phyloP scores from a whole-genome alignment of 2,329 filamentous ascomycete genomes.

The Ceratocystis cubensis region DNA sequence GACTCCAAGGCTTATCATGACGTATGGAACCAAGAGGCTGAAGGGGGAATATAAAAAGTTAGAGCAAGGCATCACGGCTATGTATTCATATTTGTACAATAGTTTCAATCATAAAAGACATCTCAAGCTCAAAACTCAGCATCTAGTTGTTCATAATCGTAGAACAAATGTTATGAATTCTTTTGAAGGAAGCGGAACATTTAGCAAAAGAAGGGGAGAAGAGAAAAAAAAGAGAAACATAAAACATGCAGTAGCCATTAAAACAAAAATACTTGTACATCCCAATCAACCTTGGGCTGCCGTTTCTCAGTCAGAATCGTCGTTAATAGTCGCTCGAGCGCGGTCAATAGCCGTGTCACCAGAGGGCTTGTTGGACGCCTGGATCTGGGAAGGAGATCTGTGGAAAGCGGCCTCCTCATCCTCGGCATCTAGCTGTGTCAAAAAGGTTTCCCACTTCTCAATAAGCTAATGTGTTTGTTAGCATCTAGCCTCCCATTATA shows the following conservation, averaged over 20 bases:
- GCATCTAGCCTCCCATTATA: too few species aligned
- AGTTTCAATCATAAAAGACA: constrained; percentile 4
- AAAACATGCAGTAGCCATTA: constrained; percentile 14
- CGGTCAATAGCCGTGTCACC: constrained; percentile 50
- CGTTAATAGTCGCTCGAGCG: constrained; percentile 45
- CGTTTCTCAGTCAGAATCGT: constrained; percentile 43
- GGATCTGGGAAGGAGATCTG: constrained; percentile 46
- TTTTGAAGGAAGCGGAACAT: background rate
- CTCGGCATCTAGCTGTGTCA: constrained; percentile 89
- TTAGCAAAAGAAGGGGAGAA: background rate
- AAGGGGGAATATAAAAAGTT: background rate
- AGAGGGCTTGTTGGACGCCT: constrained; percentile 36
- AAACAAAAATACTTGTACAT: background rate
- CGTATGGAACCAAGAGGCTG: background rate
- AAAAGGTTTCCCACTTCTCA: constrained; percentile 96
- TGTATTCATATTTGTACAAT: constrained; percentile 18
- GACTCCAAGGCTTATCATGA: background rate
- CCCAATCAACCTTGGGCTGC: background rate
- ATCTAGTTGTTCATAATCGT: too few species aligned
- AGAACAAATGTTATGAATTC: too few species aligned
- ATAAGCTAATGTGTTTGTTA: constrained; percentile 36
- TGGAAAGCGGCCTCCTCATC: constrained; percentile 66
- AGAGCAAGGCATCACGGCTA: constrained; percentile 10
- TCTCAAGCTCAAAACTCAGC: background rate
- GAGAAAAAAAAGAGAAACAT: background rate